These are phyloP conservation scores for Myochromella boudieri DNA, from an alignment of 768 basidiomycete species.

Conservation along the genomic window DNA sequence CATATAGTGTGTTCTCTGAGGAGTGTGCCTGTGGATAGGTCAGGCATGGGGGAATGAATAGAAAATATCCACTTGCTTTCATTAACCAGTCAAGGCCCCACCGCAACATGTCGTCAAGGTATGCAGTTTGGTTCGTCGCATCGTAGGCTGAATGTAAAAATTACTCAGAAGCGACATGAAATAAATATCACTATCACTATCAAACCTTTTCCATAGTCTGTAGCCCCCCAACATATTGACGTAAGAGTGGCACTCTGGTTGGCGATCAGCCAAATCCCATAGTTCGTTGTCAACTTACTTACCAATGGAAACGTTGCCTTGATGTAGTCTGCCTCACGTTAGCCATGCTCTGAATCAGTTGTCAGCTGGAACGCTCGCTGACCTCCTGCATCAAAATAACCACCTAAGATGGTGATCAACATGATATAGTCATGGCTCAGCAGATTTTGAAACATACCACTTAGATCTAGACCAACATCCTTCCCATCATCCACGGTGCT, in stretches of 20 bases:
- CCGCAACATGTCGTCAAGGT: slow-evolving; percentile 88
- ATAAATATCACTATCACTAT: slow-evolving; percentile 3
- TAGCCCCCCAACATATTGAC: slow-evolving; percentile 89
- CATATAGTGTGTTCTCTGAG: slow-evolving; percentile 65
- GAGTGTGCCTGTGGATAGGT: slow-evolving; percentile 69
- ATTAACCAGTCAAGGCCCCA: slow-evolving; percentile 94
- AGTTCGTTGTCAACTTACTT: slow-evolving; percentile 19
- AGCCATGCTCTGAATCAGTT: slow-evolving; percentile 2
- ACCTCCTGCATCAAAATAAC: slow-evolving; percentile 95
- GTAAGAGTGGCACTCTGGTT: slow-evolving; percentile 75
- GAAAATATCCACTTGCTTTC: slow-evolving; percentile 49
- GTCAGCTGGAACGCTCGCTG: slow-evolving; percentile 18
- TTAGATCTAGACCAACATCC: slow-evolving; percentile 72
- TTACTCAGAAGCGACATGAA: not conserved
- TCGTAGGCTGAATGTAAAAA: slow-evolving; percentile 62
- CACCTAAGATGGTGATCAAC: slow-evolving; percentile 36
- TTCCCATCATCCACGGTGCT: slow-evolving; percentile 76
- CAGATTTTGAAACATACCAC: slow-evolving; percentile 38
- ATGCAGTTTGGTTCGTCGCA: slow-evolving; percentile 80
- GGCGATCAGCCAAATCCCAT: slow-evolving; percentile 7
- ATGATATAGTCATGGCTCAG: not conserved
- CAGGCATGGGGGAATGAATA: slow-evolving; percentile 1
- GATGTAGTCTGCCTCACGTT: slow-evolving; percentile 64
- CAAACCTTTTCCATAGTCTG: slow-evolving; percentile 83
- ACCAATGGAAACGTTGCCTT: slow-evolving; percentile 88